Evolutionary conservation across 345 rosid species (phyloP), one percentile per base, ranked within the genome.

Genomic region (Nasturtium officinale): DNA sequence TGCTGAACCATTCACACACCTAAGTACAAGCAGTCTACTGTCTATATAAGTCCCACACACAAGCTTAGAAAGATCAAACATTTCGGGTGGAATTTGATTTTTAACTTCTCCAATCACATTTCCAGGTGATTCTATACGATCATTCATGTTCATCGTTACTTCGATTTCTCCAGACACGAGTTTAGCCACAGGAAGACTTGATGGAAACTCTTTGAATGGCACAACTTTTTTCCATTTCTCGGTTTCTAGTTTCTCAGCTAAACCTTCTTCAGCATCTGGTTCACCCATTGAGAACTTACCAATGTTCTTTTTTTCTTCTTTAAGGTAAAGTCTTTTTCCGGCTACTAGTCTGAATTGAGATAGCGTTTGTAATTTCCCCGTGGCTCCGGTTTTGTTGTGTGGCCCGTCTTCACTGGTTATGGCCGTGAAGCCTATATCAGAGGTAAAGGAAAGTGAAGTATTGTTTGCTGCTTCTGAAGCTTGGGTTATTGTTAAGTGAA

Each of bases 31-130:
- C 63, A 89, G 79, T 76, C 97, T 85, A 5, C 89, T 75, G 62
- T 94, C 98, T 2, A 91, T 69, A 33, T 84, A 91, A 6, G 96
- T 88, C 54, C 98, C 96, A 33, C 97, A 94, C 3, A 89, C 95
- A 52, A 94, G 79, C 73, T 82, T 89, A 0, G 93, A 89, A 69
- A 89, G 46, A 75, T 91, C 96, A 42, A 94, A 94, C 87, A 94
- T 87, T 72, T 91, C 98, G 2, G 89, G 95, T 0, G 97, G 98
- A 4, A 88, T 67, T 42, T 89, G 90, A 17, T 75, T 85, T 10
- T 96, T 77, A 64, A 88, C 87, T 84, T 95, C 96, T 43, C 82
- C 84, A 70, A 89, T 75, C 43, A 87, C 81, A n/a, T 58, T 77
- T 53, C 79, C 78, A 3, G 90, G 87, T 2, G 77, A 72, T 20